phyloP scores from a whole-genome alignment of 2,329 filamentous ascomycete genomes.

The Ceratocystiopsis brevicomis region DNA sequence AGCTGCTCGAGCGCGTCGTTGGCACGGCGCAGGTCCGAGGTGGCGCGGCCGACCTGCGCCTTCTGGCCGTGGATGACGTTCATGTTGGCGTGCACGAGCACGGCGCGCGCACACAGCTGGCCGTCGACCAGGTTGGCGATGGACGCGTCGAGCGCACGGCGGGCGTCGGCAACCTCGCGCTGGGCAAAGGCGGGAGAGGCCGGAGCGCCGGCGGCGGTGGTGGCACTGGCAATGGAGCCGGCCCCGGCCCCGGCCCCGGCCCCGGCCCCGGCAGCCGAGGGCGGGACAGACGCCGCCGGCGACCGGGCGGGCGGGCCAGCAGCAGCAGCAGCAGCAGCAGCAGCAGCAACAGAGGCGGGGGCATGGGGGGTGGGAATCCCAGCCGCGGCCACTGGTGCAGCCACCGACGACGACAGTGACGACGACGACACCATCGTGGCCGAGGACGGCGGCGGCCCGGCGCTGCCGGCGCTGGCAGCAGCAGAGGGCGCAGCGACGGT shows the following conservation, averaged over 20 bases:
- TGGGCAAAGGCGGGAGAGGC: conserved; percentile 24
- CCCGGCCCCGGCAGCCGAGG: too few relatives aligned
- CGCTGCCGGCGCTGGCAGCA: background rate
- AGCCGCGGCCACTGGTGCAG: too few relatives aligned
- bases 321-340: background rate
- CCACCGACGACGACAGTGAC: too few relatives aligned
- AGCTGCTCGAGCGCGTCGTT: conserved; percentile 46
- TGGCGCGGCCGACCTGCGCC: conserved; percentile 40
- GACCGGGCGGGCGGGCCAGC: conserved; percentile 6
- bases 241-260: too few relatives aligned
- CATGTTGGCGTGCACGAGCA: conserved; percentile 50
- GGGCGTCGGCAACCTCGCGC: conserved; percentile 35
- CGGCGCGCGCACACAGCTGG: conserved; percentile 47
- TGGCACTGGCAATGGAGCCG: too few relatives aligned
- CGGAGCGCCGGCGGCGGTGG: conserved; percentile 18
- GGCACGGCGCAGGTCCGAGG: conserved; percentile 40
- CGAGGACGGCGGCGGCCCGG: background rate
- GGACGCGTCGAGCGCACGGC: conserved; percentile 38
- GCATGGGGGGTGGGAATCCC: background rate
- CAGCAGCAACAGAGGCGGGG: background rate
- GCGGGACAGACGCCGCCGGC: too few relatives aligned
- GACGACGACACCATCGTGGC: too few relatives aligned
- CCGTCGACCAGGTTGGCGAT: conserved; percentile 53
- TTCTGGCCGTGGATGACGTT: conserved; percentile 48
- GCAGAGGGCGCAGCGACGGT: background rate